Percentiles rank a stretch among this genome's conserved stretches.
Conservation (phyloP, 73 alveolate genomes). For the Paramecium sexaurelia region DNA sequence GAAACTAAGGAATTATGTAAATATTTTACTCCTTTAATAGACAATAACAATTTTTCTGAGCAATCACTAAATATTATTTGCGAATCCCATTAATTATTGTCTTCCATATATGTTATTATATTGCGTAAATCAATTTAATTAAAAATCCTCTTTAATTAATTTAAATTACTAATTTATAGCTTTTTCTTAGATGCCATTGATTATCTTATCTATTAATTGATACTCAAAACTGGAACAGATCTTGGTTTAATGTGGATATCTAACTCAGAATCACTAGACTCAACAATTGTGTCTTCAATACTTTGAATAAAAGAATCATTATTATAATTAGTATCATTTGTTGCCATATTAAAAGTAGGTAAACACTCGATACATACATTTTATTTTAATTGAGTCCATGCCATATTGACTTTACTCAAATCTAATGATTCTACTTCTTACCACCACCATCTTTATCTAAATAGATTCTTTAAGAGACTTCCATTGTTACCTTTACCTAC, state of each 20-base stretch:
- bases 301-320: conserved; percentile 32
- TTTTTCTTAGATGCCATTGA: neutral
- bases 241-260: neutral
- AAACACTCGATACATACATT: conserved; percentile 1
- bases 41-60: neutral
- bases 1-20: neutral
- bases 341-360: neutral
- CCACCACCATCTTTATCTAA: conserved; percentile 91
- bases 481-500: conserved; percentile 92
- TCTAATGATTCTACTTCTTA: conserved; percentile 68
- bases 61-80: conserved; percentile 28
- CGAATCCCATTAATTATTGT: conserved; percentile 4
- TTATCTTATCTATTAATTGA: neutral
- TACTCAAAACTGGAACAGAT: neutral
- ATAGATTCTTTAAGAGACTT: conserved; percentile 68
- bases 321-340: conserved; percentile 14
- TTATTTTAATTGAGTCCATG: conserved; percentile 63
- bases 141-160: neutral
- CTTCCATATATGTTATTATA: conserved; percentile 1
- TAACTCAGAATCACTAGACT: conserved; percentile 59
- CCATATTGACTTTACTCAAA: conserved; percentile 30
- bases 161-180: neutral
- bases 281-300: conserved; percentile 17
- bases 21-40: conserved; percentile 55
- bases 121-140: neutral